These are phyloP conservation scores for Schwanniomyces vanrijiae DNA, from an alignment of 805 yeast species.

Conservation along the genomic window DNA sequence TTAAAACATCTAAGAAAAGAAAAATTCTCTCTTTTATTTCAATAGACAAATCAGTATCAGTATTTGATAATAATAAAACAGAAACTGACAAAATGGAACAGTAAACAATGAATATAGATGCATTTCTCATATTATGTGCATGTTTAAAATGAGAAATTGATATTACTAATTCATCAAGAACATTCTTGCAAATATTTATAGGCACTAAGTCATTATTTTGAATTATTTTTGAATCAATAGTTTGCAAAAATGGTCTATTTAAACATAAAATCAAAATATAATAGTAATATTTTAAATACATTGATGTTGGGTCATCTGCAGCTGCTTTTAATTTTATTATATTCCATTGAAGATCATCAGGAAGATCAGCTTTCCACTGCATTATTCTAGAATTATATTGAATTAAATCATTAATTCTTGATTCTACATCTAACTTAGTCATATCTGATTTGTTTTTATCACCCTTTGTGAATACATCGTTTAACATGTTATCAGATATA, in stretches of 20 bases:
- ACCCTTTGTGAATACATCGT: not conserved
- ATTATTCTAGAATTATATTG: not conserved
- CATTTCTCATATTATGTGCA: not conserved
- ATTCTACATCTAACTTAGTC: not conserved
- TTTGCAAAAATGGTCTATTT: conserved; percentile 1
- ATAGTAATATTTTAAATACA: not conserved
- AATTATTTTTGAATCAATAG: not conserved
- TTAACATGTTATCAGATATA: not conserved
- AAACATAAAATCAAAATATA: not conserved
- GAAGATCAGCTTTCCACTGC: not conserved
- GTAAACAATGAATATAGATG: conserved; percentile 1
- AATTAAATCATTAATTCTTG: not conserved
- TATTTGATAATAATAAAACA: not conserved
- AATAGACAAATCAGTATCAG: not conserved
- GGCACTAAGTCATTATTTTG: not conserved
- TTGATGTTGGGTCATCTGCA: not conserved
- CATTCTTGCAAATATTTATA: not conserved
- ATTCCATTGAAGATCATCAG: not conserved
- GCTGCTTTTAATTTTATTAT: not conserved
- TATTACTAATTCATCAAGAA: not conserved
- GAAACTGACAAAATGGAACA: conserved; percentile 1
- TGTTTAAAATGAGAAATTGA: not conserved
- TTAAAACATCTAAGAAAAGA: not conserved
- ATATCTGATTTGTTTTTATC: not conserved
- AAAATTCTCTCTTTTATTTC: not conserved